A percentile compares a stretch with the other conserved stretches of the same genome.
phyloP scores from a whole-genome alignment of 352 stramenopile species.

The Phytophthora gonapodyides region DNA sequence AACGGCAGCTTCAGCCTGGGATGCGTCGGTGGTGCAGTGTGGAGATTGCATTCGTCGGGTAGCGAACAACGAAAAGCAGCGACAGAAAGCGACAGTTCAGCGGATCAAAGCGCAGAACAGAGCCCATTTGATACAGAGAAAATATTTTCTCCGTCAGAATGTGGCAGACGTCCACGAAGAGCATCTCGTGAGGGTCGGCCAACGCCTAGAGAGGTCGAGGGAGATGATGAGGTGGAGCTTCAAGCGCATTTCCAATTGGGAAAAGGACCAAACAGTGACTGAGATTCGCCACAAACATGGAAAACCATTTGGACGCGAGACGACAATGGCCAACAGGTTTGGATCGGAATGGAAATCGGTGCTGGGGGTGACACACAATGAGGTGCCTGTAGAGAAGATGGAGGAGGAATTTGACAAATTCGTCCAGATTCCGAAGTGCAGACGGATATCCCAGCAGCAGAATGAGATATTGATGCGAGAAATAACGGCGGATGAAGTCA shows the following conservation, averaged over 20 bases:
- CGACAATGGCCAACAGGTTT: background rate
- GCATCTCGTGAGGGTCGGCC: background rate
- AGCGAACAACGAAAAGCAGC: background rate
- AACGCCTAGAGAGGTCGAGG: background rate
- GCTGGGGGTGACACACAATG: background rate
- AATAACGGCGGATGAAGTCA: background rate
- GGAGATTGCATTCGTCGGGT: background rate
- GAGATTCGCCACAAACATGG: background rate
- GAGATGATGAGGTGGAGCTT: background rate
- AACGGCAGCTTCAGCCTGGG: background rate
- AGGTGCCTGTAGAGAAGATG: background rate
- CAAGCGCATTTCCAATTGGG: constrained; percentile 5
- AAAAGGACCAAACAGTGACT: background rate
- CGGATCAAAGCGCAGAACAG: background rate
- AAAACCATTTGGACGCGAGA: background rate
- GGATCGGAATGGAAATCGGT: background rate
- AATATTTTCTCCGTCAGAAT: background rate
- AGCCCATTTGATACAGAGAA: background rate
- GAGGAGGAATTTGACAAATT: constrained; percentile 5
- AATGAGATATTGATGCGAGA: background rate
- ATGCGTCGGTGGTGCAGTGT: background rate
- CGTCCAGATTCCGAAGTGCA: background rate
- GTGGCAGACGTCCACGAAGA: no score
- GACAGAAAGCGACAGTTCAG: background rate
- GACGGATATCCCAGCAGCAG: background rate